Evolutionary conservation across 768 basidiomycete species (phyloP).

Genomic region (Collybia sp.): DNA sequence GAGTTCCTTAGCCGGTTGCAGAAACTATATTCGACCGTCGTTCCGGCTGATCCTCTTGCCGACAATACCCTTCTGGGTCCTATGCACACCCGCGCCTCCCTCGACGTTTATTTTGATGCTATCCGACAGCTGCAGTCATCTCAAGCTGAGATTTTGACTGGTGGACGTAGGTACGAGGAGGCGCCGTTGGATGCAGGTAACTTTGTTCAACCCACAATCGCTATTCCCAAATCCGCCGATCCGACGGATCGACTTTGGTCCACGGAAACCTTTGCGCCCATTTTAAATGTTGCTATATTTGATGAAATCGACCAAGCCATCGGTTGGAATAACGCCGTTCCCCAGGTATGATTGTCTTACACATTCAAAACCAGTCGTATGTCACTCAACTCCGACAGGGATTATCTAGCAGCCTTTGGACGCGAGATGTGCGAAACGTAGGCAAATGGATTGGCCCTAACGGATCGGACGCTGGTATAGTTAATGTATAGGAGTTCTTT

Average conservation of each 20-base stretch:
- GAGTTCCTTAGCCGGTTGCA: slow-evolving; percentile 74
- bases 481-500: slow-evolving; percentile 59
- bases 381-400: slow-evolving; percentile 37
- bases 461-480: slow-evolving; percentile 89
- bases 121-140: slow-evolving; percentile 55
- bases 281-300: slow-evolving; percentile 82
- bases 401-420: slow-evolving; percentile 90
- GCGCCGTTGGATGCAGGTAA: slow-evolving; percentile 62
- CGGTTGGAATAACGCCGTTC: slow-evolving; percentile 85
- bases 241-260: slow-evolving; percentile 61
- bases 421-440: slow-evolving; percentile 74
- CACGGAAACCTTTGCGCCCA: slow-evolving; percentile 85
- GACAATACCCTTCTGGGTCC: slow-evolving; percentile 78
- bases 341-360: slow-evolving; percentile 44
- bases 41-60: slow-evolving; percentile 83
- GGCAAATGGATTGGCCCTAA: slow-evolving; percentile 91
- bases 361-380: slow-evolving; percentile 5
- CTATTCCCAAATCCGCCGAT: slow-evolving; percentile 57
- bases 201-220: slow-evolving; percentile 87
- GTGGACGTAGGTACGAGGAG: slow-evolving; percentile 54
- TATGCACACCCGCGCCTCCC: slow-evolving; percentile 67
- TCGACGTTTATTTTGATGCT: slow-evolving; percentile 60
- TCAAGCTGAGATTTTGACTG: slow-evolving; percentile 75
- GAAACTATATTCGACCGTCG: slow-evolving; percentile 65
- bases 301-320: slow-evolving; percentile 86